Evolutionary conservation across 1,284 basidiomycete species (phyloP).

Genomic region (Testicularia cyperi): DNA sequence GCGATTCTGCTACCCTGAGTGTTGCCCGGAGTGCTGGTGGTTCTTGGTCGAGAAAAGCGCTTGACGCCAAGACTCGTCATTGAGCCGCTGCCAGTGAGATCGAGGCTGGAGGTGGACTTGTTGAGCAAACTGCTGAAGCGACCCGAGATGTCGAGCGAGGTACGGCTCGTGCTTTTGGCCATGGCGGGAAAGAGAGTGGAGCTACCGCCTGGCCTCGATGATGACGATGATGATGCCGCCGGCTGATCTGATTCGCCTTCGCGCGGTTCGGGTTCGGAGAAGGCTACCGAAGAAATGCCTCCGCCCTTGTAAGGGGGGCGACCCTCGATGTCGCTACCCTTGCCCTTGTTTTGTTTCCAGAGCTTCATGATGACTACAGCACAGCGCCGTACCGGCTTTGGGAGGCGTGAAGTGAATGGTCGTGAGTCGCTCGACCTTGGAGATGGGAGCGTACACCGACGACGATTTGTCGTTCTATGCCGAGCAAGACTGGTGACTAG

Average conservation of each 20-base stretch:
- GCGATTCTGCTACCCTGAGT: no score
- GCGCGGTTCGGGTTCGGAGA: no score
- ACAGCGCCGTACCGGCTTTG: no score
- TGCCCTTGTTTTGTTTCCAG: constrained; percentile 14
- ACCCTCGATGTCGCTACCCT: neutral
- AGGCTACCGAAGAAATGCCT: constrained; percentile 27
- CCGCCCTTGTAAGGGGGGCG: constrained; percentile 17
- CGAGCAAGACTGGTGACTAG: no score
- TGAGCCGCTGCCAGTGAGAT: no score
- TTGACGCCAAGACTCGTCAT: no score
- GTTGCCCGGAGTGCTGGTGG: constrained; percentile 12
- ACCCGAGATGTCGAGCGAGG: constrained; percentile 29
- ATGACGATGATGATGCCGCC: constrained; percentile 9
- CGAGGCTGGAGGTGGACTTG: constrained; percentile 29
- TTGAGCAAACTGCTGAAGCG: constrained; percentile 23
- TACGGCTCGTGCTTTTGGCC: constrained; percentile 20
- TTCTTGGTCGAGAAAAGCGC: constrained; percentile 24
- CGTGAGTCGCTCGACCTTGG: no score
- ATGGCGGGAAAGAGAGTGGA: constrained; percentile 24
- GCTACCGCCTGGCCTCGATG: constrained; percentile 9
- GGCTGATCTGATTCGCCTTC: no score
- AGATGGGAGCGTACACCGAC: no score
- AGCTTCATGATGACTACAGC: constrained; percentile 1
- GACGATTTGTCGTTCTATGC: no score
- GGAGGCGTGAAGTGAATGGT: no score